Conservation (phyloP, 1,284 basidiomycete species). For the Macrocystidia cucumis region DNA sequence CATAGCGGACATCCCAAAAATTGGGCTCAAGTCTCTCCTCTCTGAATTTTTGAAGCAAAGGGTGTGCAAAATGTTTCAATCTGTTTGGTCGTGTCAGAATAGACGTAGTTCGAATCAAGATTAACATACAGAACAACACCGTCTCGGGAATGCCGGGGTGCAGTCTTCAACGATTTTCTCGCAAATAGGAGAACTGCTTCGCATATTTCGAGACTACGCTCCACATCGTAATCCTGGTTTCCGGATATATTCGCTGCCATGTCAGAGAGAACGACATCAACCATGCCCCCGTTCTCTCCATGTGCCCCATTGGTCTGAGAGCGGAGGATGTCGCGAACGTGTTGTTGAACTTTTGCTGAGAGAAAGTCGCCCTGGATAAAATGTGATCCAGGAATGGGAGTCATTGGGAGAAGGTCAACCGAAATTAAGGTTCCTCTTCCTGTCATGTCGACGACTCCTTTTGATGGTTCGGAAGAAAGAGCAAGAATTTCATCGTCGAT, state of each 20-base stretch:
- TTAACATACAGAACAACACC: slow-evolving; percentile 67
- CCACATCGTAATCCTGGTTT: slow-evolving; percentile 48
- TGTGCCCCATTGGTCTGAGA: slow-evolving; percentile 23
- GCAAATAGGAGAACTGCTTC: slow-evolving; percentile 58
- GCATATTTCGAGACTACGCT: slow-evolving; percentile 56
- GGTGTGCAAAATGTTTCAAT: slow-evolving; percentile 70
- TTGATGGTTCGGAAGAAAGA: too few relatives aligned
- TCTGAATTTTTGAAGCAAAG: slow-evolving; percentile 48
- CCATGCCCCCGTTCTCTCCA: too few relatives aligned
- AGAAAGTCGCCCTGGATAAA: slow-evolving; percentile 74
- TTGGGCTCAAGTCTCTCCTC: slow-evolving; percentile 39
- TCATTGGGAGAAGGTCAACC: slow-evolving; percentile 67
- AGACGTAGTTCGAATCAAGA: slow-evolving; percentile 1
- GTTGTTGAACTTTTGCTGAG: slow-evolving; percentile 37
- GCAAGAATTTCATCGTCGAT: slow-evolving; percentile 20
- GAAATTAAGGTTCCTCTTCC: slow-evolving; percentile 58
- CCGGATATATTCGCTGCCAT: slow-evolving; percentile 73
- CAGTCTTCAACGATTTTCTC: slow-evolving; percentile 40
- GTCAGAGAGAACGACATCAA: slow-evolving; percentile 70
- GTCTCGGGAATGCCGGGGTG: too few relatives aligned
- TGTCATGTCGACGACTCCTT: not conserved
- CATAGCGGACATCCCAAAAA: slow-evolving; percentile 49
- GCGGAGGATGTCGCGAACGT: slow-evolving; percentile 40
- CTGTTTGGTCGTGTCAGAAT: slow-evolving; percentile 30
- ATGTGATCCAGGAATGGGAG: slow-evolving; percentile 60